Evolutionary conservation across 495 filamentous ascomycete genomes (phyloP).

Genomic region (Lentithecium fluviatile): DNA sequence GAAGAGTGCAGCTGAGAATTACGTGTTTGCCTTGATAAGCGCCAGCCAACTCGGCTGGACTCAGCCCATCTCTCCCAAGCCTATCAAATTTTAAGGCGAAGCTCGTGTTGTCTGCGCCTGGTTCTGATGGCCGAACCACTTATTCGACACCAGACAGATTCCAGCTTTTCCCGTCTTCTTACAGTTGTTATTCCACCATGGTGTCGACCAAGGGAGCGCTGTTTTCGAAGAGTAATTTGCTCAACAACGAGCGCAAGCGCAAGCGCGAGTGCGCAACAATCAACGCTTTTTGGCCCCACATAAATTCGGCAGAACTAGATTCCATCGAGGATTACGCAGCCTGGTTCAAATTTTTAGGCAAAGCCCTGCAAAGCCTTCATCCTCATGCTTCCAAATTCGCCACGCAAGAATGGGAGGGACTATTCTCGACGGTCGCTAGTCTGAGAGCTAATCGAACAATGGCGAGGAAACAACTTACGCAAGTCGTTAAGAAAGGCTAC

Average conservation of each 20-base stretch:
- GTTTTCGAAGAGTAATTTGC: not conserved
- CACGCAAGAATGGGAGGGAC: not conserved
- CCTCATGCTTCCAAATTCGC: not conserved
- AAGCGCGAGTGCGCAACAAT: not conserved
- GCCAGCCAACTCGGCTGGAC: too few relatives aligned
- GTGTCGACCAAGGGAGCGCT: not conserved
- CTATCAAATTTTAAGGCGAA: too few relatives aligned
- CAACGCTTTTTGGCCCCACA: constrained; percentile 1
- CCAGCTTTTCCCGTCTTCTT: too few relatives aligned
- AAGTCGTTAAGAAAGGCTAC: not conserved
- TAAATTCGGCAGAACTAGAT: not conserved
- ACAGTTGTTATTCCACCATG: too few relatives aligned
- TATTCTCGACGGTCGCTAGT: not conserved
- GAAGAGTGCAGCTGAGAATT: too few relatives aligned
- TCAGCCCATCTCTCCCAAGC: too few relatives aligned
- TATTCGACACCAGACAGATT: too few relatives aligned
- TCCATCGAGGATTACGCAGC: not conserved
- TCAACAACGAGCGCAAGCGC: not conserved
- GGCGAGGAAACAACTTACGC: not conserved
- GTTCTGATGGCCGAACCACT: too few relatives aligned
- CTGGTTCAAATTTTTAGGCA: constrained; percentile 1
- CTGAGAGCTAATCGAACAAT: not conserved
- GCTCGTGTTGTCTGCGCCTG: too few relatives aligned
- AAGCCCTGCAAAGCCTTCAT: constrained; percentile 4
- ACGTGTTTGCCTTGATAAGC: too few relatives aligned